phyloP scores from a whole-genome alignment of 1,139 yeast genomes.

The Candida dubliniensis region DNA sequence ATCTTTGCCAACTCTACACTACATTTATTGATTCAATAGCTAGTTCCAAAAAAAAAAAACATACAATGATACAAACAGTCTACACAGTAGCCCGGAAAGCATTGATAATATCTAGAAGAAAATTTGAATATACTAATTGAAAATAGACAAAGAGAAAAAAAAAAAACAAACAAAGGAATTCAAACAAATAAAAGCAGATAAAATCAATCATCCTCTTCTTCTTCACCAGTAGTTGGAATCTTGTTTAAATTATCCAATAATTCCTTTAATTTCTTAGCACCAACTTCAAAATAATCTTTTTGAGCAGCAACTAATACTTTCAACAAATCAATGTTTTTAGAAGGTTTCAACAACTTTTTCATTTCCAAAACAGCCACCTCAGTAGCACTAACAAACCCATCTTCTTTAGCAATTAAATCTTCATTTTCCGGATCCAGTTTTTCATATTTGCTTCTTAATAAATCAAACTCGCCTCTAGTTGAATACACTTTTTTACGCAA shows the following conservation, averaged over 20 bases:
- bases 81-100: too few relatives aligned
- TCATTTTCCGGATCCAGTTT: slow-evolving; percentile 46
- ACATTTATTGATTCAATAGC: too few relatives aligned
- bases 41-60: too few relatives aligned
- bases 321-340: slow-evolving; percentile 60
- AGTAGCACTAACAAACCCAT: slow-evolving; percentile 75
- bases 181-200: background rate
- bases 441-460: slow-evolving; percentile 48
- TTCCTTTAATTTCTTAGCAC: slow-evolving; percentile 35
- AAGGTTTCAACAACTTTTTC: slow-evolving; percentile 69
- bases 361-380: slow-evolving; percentile 74
- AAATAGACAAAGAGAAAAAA: too few relatives aligned
- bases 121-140: too few relatives aligned
- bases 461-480: slow-evolving; percentile 68
- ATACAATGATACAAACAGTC: too few relatives aligned
- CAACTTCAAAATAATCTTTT: slow-evolving; percentile 60
- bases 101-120: too few relatives aligned
- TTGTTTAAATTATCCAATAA: slow-evolving; percentile 34
- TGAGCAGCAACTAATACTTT: slow-evolving; percentile 67
- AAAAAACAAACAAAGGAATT: too few relatives aligned
- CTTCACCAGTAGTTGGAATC: slow-evolving; percentile 38
- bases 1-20: too few relatives aligned
- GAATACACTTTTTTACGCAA: slow-evolving; percentile 68
- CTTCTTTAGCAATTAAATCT: slow-evolving; percentile 67
- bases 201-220: slow-evolving; percentile 18